Evolutionary conservation across 2,329 filamentous ascomycete species (phyloP), one percentile per base, ranked within the genome.

Genomic region (Xylaria arbuscula): DNA sequence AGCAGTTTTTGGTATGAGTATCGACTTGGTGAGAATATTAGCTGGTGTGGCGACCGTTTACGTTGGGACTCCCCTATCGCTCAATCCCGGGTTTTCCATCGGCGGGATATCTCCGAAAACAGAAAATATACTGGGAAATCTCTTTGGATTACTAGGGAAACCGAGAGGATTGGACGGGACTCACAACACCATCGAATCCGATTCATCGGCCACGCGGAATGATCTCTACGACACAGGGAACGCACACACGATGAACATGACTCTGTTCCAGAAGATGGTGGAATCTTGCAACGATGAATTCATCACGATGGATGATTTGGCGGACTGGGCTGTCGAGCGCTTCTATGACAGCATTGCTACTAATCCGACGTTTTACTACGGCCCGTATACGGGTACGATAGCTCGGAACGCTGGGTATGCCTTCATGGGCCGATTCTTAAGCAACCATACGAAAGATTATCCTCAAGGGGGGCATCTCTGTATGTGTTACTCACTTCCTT

Each of bases 341-440:
- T 85, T 84, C 73, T 70, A 84, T 15, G 78, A 87, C 72, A 83
- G 81, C 48, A 81, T 86, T 10, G 75, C 77, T 28, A 82, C 80
- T 32, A 88, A 88, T 73, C 85, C 85, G 0, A 79, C 84, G 56
- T 87, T 87, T 74, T 88, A 85, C 77, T 86, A 84, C 60, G 85
- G 85, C 0, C 86, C 85, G 1, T 82, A 84, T 62, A 85, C 83
- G 1, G 85, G 86, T 15, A 78, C 85, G 61, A 74, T 86, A 22
- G 81, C 80, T 7, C 81, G 83, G 0, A 84, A 85, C 56, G 95
- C 85, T 13, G 85, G 82, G 1, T 85, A 81, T 68, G 73, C 81
- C 19, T 86, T 86, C 68, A 72, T 80, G 2, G 80, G 74, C 9
- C 80, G 83, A 11, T 69, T 86, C 56, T 78, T 83, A 48, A 77